Base-by-base conservation (phyloP, 495 filamentous ascomycete genomes). In the Aspergillus sclerotioniger region DNA sequence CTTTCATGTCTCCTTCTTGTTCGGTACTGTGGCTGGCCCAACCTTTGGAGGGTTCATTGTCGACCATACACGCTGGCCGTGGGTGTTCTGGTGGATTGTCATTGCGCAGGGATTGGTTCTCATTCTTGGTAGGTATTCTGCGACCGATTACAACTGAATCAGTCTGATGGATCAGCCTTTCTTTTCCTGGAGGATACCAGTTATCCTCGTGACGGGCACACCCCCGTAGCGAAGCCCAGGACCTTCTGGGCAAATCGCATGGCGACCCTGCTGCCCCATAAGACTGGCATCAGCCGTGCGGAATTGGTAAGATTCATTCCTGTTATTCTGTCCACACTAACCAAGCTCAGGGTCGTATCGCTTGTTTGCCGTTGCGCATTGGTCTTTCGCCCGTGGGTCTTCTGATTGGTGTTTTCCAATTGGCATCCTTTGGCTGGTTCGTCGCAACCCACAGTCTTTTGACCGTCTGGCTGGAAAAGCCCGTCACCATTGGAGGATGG, bases 41-140 rank as follows among this genome's bases (percentile, higher is more conserved):
- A 73, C 73, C 6, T 67, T 78, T 41, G 67, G 61, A 1, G 75
- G 67, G 1, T 76, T 76, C 49, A 71, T 76, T 33, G 59, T 65
- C 6, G 53, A 62, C 0, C 53, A 69, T 48, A 56, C 53, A 1
- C 59, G 60, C n/a, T 78, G 70, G 71, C 62, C 68, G 6, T 54
- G 65, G 31, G 66, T 71, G 48, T 77, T 71, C 58, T 79, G 76
- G 75, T 79, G 75, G 75, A 69, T 65, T 1, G 62, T 76, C 8
- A 64, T 47, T 2, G 39, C 73, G 4, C 58, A 69, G 9, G 71
- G 67, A 8, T 46, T 66, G 15, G 56, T 69, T 6, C 55, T 66
- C 21, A 61, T 72, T 20, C 51, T 71, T 2, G 59, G 44, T 47
- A 25, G 9, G 44, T 20, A 25, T 25, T 17, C 21, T n/a, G n/a